Percentiles rank a stretch among this genome's conserved stretches.
Conservation (phyloP, 176 grass and related monocot genomes). For the Zea luxurians region DNA sequence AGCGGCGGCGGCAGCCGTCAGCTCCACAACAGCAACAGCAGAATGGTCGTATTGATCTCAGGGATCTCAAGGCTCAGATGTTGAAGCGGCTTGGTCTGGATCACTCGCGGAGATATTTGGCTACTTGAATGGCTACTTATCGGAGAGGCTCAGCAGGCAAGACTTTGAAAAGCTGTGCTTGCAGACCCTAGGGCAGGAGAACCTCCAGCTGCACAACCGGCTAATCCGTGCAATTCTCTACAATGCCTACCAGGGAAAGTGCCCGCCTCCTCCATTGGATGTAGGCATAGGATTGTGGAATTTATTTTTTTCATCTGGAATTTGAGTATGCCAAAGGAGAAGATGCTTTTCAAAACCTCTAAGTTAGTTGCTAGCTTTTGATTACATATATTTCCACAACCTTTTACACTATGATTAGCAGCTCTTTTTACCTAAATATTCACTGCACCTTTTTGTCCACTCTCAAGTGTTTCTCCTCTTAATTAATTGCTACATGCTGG, state of each 20-base stretch:
- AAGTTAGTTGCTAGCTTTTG: no score
- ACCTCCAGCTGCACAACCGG: conserved; percentile 74
- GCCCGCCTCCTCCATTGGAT: conserved; percentile 47
- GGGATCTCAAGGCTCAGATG: conserved; percentile 62
- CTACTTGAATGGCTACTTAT: conserved; percentile 67
- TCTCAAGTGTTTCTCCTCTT: no score
- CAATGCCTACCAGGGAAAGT: conserved; percentile 62
- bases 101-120: conserved; percentile 53
- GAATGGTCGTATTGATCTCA: conserved; percentile 65
- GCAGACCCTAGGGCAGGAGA: conserved; percentile 54
- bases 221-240: conserved; percentile 61
- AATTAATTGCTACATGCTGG: no score
- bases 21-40: conserved; percentile 28
- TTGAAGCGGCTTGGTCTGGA: conserved; percentile 60
- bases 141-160: conserved; percentile 67
- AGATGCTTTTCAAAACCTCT: no score
- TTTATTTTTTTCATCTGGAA: no score
- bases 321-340: no score
- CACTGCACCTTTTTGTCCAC: no score
- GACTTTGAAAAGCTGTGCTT: conserved; percentile 75
- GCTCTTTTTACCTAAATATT: no score
- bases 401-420: no score
- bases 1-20: conserved; percentile 30
- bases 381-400: no score
- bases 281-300: background rate